These are phyloP conservation scores for Xylaria sp. DNA, from an alignment of 2,329 filamentous ascomycete genomes.

Conservation along the genomic window DNA sequence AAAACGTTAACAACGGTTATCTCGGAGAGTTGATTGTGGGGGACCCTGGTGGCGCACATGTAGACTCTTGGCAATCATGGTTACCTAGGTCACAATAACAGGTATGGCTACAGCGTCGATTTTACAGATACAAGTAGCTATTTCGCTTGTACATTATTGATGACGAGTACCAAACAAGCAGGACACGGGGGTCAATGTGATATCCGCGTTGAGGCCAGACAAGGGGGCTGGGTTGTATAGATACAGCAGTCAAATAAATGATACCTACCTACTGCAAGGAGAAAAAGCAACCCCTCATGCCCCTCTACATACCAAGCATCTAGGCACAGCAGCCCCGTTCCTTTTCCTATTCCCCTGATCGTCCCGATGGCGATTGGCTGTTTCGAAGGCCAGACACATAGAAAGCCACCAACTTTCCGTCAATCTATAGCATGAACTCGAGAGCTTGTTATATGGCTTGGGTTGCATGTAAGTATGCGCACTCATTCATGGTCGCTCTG, in stretches of 20 bases:
- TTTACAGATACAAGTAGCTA: not conserved
- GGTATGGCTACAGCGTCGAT: not conserved
- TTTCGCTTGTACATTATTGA: not conserved
- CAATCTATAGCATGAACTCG: not conserved
- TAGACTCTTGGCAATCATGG: not conserved
- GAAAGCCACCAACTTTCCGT: not conserved
- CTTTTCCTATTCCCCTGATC: not conserved
- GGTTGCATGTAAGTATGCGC: not conserved
- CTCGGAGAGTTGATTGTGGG: slow-evolving; percentile 22
- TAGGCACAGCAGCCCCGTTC: not conserved
- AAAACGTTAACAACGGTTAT: slow-evolving; percentile 1
- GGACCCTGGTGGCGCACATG: not conserved
- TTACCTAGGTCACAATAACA: not conserved
- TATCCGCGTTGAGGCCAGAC: not conserved
- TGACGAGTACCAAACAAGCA: not conserved
- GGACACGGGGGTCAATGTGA: slow-evolving; percentile 1
- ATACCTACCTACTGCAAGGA: no score
- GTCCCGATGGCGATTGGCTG: slow-evolving; percentile 9
- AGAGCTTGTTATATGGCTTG: not conserved
- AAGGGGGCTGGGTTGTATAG: not conserved
- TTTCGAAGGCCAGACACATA: slow-evolving; percentile 9
- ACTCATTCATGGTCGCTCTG: not conserved
- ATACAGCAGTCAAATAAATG: not conserved
- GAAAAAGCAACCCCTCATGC: slow-evolving; percentile 17
- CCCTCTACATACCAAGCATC: slow-evolving; percentile 7